These are phyloP conservation scores for Cladobotryum protrusum DNA, from an alignment of 2,329 filamentous ascomycete genomes.

Conservation along the genomic window DNA sequence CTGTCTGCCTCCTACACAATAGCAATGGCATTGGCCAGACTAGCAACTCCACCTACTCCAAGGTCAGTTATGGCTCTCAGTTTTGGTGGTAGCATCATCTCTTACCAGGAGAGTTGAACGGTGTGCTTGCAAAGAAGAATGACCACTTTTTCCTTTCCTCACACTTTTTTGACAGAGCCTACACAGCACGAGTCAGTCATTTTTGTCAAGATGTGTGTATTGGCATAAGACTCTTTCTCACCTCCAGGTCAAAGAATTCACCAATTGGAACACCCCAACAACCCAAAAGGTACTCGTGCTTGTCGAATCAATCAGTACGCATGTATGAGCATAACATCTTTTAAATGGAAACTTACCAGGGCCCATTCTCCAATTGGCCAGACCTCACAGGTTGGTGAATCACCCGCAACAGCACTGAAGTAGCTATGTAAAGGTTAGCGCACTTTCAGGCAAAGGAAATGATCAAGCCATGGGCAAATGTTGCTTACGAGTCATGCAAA, in stretches of 20 bases:
- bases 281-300: slow-evolving; percentile 44
- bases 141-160: slow-evolving; percentile 46
- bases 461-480: neutral
- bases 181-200: too few species aligned
- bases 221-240: neutral
- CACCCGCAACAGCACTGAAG: slow-evolving; percentile 60
- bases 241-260: slow-evolving; percentile 51
- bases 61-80: too few species aligned
- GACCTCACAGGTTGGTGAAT: slow-evolving; percentile 58
- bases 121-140: slow-evolving; percentile 56
- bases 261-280: slow-evolving; percentile 50
- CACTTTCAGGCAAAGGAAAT: neutral
- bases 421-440: neutral
- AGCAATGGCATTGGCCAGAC: slow-evolving; percentile 43
- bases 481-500: neutral
- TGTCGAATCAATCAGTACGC: neutral
- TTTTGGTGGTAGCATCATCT: neutral
- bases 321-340: neutral
- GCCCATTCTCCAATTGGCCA: slow-evolving; percentile 44
- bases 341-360: neutral
- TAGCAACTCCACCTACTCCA: slow-evolving; percentile 31
- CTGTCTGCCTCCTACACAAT: slow-evolving; percentile 28
- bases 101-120: slow-evolving; percentile 49
- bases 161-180: slow-evolving; percentile 43
- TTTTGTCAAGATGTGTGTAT: neutral